Percentiles rank a stretch among this genome's conserved stretches.
phyloP scores from a whole-genome alignment of 1,139 yeast genomes.

The Pichia sp. region DNA sequence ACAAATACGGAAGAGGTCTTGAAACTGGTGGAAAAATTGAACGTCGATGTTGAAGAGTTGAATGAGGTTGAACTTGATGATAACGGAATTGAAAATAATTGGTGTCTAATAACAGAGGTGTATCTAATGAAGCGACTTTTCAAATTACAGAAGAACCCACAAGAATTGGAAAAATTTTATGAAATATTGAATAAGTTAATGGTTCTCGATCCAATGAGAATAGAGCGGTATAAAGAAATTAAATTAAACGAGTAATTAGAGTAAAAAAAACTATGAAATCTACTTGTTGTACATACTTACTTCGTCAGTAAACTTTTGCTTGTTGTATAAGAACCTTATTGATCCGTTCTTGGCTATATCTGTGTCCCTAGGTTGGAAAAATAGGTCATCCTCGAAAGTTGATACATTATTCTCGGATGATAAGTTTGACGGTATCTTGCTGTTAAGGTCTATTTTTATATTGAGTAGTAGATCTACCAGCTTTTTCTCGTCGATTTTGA shows the following conservation, averaged over 20 bases:
- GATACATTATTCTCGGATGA: background rate
- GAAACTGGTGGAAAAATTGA: constrained; percentile 30
- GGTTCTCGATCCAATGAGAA: constrained; percentile 65
- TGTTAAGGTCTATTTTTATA: constrained; percentile 25
- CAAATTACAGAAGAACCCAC: constrained; percentile 1
- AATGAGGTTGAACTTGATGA: constrained; percentile 59
- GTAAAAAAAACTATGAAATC: background rate
- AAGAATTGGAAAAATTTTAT: constrained; percentile 6
- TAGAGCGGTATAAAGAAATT: constrained; percentile 44
- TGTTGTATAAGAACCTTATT: constrained; percentile 30
- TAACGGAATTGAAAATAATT: constrained; percentile 52
- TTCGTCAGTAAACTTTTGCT: constrained; percentile 25
- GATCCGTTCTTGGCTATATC: constrained; percentile 30
- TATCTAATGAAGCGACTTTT: constrained; percentile 34
- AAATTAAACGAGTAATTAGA: background rate
- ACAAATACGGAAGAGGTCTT: constrained; percentile 12
- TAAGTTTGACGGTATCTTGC: background rate
- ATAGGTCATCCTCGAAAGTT: constrained; percentile 22
- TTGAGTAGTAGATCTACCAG: constrained; percentile 25
- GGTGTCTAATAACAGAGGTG: constrained; percentile 59
- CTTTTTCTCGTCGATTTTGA: constrained; percentile 19
- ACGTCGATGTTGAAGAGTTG: constrained; percentile 43
- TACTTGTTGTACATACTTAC: constrained; percentile 12
- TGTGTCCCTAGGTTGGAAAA: constrained; percentile 28
- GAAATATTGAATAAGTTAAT: constrained; percentile 39